Base-by-base conservation (phyloP, 2,329 filamentous ascomycete species). In the Cercospora sesami region DNA sequence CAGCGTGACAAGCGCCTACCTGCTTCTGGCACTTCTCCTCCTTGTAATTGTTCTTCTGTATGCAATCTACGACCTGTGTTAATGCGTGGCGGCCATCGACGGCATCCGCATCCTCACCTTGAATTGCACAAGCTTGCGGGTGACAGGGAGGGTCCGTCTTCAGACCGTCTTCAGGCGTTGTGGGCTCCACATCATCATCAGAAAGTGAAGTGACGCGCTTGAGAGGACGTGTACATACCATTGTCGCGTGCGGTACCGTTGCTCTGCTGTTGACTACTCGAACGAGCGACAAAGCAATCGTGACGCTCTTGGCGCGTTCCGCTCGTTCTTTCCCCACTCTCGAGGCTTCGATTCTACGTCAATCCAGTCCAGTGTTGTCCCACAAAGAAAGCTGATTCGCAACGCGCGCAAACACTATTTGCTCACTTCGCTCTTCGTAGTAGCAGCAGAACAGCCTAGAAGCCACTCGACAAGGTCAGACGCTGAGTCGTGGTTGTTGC, bases 61-160 rank as follows among this genome's bases (percentile, higher is more conserved):
- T 84, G 77, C 95, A 99, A 14, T 69, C 75, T 77, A 16, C 14
- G 0, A 16, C n/a, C 5, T 14, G 16, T 8, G 14, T 62, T 18
- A 66, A 45, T 26, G 21, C 30, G 42, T 57, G 45, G 33, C 18
- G 26, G 28, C 12, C 33, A 23, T 33, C n/a, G 53, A 14, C 30
- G 26, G 23, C 23, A 18, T 59, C 30, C 9, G 51, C 16, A 31
- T n/a, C 18, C 77, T 76, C 80, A 95, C 94, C 87, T 87, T 97
- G 94, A 69, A 97, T 97, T 8, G 92, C 93, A 81, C 94, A 97
- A 70, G 94, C 94, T 77, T 90, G 87, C 67, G 93, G 87, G 82
- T 96, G 93, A 77, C 94, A 97, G 26, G 94, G 90, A 69, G 92
- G 92, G 75, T 91, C 87, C 39, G 87, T 86, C 68, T 87, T 87